A percentile compares a stretch with the other conserved stretches of the same genome.
Conservation (phyloP, 208 protist species). For the Leishmania arabica region DNA sequence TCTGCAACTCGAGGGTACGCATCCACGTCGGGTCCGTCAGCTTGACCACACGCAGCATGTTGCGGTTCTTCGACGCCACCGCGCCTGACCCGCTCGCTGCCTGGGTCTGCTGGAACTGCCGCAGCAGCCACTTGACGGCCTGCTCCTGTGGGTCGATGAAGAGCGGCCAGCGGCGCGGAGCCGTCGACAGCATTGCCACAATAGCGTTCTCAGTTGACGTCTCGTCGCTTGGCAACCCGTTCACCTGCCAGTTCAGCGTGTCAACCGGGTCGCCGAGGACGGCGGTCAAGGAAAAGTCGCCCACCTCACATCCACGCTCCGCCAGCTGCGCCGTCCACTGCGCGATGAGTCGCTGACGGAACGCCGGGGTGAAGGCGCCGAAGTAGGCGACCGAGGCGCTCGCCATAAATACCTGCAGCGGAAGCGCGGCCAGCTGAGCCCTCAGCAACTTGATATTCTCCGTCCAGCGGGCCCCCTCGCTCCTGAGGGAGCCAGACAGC, state of each 20-base stretch:
- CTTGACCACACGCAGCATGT: constrained; percentile 83
- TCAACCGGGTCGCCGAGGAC: constrained; percentile 95
- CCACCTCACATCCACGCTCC: constrained; percentile 60
- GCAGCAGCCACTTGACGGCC: constrained; percentile 94
- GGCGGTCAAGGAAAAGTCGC: constrained; percentile 40
- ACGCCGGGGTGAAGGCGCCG: constrained; percentile 94
- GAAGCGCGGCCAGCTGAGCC: constrained; percentile 70
- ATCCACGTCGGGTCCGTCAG: constrained; percentile 93
- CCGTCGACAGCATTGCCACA: constrained; percentile 79
- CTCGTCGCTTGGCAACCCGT: constrained; percentile 95
- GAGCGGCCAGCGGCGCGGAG: constrained; percentile 92
- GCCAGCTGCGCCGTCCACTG: constrained; percentile 72
- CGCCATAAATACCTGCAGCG: constrained; percentile 95
- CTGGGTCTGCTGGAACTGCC: constrained; percentile 63
- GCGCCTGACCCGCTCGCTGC: constrained; percentile 20
- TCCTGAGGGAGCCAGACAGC: constrained; percentile 93
- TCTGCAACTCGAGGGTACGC: constrained; percentile 91
- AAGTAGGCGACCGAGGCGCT: constrained; percentile 95
- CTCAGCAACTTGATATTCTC: constrained; percentile 88
- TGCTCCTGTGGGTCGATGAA: constrained; percentile 97
- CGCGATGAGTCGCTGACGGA: constrained; percentile 86
- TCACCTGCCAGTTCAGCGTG: constrained; percentile 97
- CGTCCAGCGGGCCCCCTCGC: constrained; percentile 95
- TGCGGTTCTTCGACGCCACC: constrained; percentile 31
- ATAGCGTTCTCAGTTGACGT: constrained; percentile 97